A percentile compares a stretch with the other conserved stretches of the same genome.
Conservation (phyloP, 495 filamentous ascomycete species). For the Astrocystis sublimbata region DNA sequence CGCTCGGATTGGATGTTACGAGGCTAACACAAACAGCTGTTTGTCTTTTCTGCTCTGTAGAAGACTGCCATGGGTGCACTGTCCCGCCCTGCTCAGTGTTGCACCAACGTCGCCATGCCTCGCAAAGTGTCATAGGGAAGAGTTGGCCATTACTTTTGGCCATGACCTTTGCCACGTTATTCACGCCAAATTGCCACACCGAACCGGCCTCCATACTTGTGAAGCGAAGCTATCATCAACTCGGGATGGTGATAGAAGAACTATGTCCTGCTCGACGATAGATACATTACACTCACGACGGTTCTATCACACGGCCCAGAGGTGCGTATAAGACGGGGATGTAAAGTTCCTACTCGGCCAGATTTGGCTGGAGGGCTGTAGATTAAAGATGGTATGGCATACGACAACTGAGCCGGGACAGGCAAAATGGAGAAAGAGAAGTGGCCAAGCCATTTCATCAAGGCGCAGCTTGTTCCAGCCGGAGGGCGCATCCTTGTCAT, state of each 20-base stretch:
- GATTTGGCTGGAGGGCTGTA: constrained; percentile 4
- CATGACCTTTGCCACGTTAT: not conserved
- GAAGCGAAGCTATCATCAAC: constrained; percentile 1
- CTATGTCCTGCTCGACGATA: not conserved
- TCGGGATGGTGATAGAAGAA: not conserved
- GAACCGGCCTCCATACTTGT: not conserved
- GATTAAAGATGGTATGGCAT: not conserved
- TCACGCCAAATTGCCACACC: not conserved
- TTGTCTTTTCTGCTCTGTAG: constrained; percentile 97
- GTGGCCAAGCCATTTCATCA: constrained; percentile 15
- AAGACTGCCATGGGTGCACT: constrained; percentile 10
- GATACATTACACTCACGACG: not conserved
- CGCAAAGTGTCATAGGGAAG: constrained; percentile 2
- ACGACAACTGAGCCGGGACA: not conserved
- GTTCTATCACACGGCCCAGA: not conserved
- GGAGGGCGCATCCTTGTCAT: constrained; percentile 3
- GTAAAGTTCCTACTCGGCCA: not conserved
- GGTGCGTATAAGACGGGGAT: constrained; percentile 5
- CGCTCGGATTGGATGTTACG: constrained; percentile 5
- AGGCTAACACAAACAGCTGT: constrained; percentile 62
- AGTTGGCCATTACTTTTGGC: constrained; percentile 6
- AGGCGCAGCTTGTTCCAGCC: constrained; percentile 1
- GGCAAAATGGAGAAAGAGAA: constrained; percentile 1
- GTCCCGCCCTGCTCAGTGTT: not conserved
- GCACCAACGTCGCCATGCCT: constrained; percentile 11